A percentile compares a stretch with the other conserved stretches of the same genome.
phyloP scores from a whole-genome alignment of 1,139 yeast genomes.

The Debaryomyces singareniensis region DNA sequence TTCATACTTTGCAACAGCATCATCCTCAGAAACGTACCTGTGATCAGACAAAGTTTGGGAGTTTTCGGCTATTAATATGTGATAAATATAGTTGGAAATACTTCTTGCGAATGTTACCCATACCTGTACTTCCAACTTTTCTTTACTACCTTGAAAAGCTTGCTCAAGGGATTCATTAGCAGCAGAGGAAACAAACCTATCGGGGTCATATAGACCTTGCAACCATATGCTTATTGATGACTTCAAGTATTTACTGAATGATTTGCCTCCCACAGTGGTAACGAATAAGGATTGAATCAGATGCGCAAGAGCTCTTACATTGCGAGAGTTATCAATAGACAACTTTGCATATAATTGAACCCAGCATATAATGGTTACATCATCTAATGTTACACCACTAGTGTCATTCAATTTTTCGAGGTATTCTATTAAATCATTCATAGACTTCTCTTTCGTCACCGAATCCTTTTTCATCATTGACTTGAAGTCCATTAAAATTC shows the following conservation, averaged over 20 bases:
- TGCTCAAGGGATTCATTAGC: constrained; percentile 41
- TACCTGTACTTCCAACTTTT: constrained; percentile 46
- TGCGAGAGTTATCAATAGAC: constrained; percentile 62
- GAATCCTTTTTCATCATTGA: constrained; percentile 72
- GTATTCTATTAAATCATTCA: constrained; percentile 44
- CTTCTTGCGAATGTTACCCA: constrained; percentile 56
- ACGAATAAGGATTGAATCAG: constrained; percentile 50
- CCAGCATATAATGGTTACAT: constrained; percentile 60
- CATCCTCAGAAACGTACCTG: constrained; percentile 62
- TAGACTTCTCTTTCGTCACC: constrained; percentile 77
- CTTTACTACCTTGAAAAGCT: constrained; percentile 54
- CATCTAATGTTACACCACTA: constrained; percentile 25
- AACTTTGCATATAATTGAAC: constrained; percentile 76
- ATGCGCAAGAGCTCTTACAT: constrained; percentile 57
- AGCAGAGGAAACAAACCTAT: constrained; percentile 49
- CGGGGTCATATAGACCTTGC: constrained; percentile 65
- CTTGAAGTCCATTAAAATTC: constrained; percentile 61
- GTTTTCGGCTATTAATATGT: constrained; percentile 50
- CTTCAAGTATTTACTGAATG: constrained; percentile 55
- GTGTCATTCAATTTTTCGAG: constrained; percentile 16
- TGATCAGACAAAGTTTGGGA: constrained; percentile 68
- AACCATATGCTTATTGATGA: constrained; percentile 71
- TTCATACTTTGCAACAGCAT: constrained; percentile 59
- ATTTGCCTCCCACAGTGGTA: constrained; percentile 53
- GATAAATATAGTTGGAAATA: constrained; percentile 48